These are phyloP conservation scores for Wickerhamomyces chambardii DNA, from an alignment of 805 yeast species.

Conservation along the genomic window DNA sequence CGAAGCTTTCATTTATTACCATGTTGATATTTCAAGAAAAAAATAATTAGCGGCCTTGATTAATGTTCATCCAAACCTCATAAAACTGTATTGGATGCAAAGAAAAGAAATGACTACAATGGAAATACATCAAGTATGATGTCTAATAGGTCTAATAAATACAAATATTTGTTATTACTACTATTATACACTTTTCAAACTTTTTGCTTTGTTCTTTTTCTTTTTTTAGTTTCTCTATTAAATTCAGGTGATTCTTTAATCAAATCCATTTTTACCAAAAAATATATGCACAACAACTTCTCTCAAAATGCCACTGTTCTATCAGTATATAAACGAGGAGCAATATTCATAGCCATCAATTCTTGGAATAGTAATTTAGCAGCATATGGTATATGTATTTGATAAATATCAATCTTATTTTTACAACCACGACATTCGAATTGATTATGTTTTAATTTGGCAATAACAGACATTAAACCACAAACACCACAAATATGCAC, in stretches of 20 bases:
- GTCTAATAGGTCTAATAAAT: no score
- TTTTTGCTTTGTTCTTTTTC: not conserved
- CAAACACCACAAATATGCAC: constrained; percentile 98
- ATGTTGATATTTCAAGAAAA: no score
- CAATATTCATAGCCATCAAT: constrained; percentile 98
- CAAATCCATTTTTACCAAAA: no score
- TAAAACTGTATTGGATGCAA: no score
- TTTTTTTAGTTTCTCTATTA: not conserved
- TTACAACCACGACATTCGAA: constrained; percentile 98
- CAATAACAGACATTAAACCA: constrained; percentile 97
- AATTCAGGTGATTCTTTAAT: no score
- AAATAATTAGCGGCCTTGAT: no score
- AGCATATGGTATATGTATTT: constrained; percentile 96
- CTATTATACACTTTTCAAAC: no score
- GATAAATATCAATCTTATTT: constrained; percentile 96
- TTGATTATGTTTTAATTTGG: constrained; percentile 94
- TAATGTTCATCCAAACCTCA: no score
- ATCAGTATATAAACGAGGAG: constrained; percentile 96
- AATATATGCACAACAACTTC: not conserved
- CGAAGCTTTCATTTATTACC: no score
- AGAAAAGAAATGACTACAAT: no score
- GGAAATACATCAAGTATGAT: no score
- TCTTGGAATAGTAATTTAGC: constrained; percentile 98
- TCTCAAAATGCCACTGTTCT: constrained; percentile 46
- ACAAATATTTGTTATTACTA: no score